Evolutionary conservation across 148 eudicot genomes (phyloP).

Genomic region (Dianthus caryophyllus): DNA sequence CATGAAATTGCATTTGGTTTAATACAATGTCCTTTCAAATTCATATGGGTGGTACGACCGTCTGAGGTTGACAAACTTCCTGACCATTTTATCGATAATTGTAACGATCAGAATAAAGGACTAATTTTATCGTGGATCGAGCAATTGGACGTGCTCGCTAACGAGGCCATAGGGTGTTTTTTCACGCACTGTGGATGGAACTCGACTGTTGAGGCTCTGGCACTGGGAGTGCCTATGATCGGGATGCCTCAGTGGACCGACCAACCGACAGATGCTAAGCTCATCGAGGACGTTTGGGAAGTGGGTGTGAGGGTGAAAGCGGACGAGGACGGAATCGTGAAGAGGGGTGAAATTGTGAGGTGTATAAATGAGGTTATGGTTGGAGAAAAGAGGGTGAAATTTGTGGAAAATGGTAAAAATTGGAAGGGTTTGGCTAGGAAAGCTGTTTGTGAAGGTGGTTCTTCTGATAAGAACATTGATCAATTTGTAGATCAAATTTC

Average conservation of each 20-base stretch:
- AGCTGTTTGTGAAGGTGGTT: slow-evolving; percentile 38
- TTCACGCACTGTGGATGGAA: slow-evolving; percentile 50
- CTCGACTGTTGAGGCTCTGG: slow-evolving; percentile 34
- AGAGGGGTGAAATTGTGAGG: slow-evolving; percentile 31
- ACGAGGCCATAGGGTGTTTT: slow-evolving; percentile 35
- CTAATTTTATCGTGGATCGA: slow-evolving; percentile 35
- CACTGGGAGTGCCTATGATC: slow-evolving; percentile 40
- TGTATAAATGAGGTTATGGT: slow-evolving; percentile 40
- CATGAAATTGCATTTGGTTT: slow-evolving; percentile 40
- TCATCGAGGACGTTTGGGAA: slow-evolving; percentile 43
- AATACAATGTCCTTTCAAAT: slow-evolving; percentile 16
- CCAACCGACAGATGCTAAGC: slow-evolving; percentile 43
- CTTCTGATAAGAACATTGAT: slow-evolving; percentile 36
- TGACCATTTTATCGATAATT: neutral
- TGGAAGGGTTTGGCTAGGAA: slow-evolving; percentile 38
- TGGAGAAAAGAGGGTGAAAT: slow-evolving; percentile 29
- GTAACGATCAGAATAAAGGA: slow-evolving; percentile 23
- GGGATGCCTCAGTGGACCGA: slow-evolving; percentile 55
- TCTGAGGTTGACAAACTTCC: slow-evolving; percentile 31
- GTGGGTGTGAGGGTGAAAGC: slow-evolving; percentile 43
- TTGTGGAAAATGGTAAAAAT: slow-evolving; percentile 29
- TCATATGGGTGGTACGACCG: slow-evolving; percentile 36
- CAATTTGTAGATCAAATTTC: slow-evolving; percentile 31
- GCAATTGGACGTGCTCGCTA: slow-evolving; percentile 37
- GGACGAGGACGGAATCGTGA: slow-evolving; percentile 34